Base-by-base conservation (phyloP, 169 alveolate species). In the Plasmodium inui region DNA sequence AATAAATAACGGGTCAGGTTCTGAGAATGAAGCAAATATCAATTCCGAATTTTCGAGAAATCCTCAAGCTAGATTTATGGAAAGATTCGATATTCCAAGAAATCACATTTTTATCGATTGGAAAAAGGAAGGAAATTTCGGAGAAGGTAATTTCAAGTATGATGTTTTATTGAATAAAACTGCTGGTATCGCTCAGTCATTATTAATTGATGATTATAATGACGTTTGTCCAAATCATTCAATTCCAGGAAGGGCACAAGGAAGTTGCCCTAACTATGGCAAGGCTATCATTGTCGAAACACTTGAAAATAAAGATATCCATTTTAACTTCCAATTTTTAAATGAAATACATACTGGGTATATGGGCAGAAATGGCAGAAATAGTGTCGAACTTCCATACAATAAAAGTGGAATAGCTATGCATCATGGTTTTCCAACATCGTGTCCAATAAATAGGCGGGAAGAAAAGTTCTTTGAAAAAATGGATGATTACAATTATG, bases 241-340 rank as follows among this genome's bases (percentile, higher is more conserved):
- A 55, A 17, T 39, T 88, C 90, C 86, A 61, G 94, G 94, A 39
- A 88, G 89, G 19, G 94, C 94, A 39, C 94, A 88, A 57, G 94
- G 94, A 37, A 88, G 94, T 88, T 88, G 94, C n/a, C 94, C 94
- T 5, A 88, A 88, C 72, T 88, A 88, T 88, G 94, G 94, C 22
- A 88, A 88, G 79, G 22, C 94, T 28, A 78, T 88, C 71, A 19
- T 88, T 57, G 94, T 88, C 14, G 73, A 78, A 78, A 37, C 71
- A 4, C 82, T 26, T 78, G 44, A 12, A 78, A 17, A 30, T 32
- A 39, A 22, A 7, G 78, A 78, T 57, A 22, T 0, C 3, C 14
- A 55, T 53, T 76, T 57, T 26, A 78, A 88, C 57, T 78, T 19
- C 26, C 30, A 88, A 19, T 88, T 79, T 88, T 88, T 88, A 88